Evolutionary conservation across 2,329 filamentous ascomycete genomes (phyloP).

Genomic region (Penicillium sp.): DNA sequence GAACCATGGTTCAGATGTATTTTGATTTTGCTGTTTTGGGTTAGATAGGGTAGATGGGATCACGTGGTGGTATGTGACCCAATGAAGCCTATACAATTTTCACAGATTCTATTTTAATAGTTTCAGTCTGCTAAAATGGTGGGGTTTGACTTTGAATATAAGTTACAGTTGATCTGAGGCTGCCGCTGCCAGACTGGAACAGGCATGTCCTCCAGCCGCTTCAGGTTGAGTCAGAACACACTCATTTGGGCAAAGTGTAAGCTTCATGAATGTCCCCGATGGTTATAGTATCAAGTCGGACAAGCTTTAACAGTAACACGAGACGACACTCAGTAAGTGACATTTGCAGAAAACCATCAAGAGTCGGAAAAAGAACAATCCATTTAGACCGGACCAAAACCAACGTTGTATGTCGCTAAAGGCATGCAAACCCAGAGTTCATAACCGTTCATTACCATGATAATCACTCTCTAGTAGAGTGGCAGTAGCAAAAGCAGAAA

Average conservation of each 20-base stretch:
- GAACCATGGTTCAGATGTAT: slow-evolving; percentile 20
- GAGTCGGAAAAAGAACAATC: slow-evolving; percentile 1
- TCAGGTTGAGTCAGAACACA: no score
- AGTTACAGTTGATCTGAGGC: no score
- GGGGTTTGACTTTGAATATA: no score
- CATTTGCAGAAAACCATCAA: not conserved
- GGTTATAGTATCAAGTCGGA: no score
- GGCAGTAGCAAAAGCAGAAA: slow-evolving; percentile 13
- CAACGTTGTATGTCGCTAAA: slow-evolving; percentile 9
- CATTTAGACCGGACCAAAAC: slow-evolving; percentile 2
- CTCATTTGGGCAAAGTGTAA: no score
- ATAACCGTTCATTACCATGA: slow-evolving; percentile 30
- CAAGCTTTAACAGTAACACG: no score
- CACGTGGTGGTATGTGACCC: slow-evolving; percentile 11
- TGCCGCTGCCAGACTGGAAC: no score
- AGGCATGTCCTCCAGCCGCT: no score
- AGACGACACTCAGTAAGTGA: no score
- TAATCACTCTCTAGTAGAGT: slow-evolving; percentile 26
- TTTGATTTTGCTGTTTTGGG: slow-evolving; percentile 28
- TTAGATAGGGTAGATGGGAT: slow-evolving; percentile 16
- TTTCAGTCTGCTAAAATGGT: no score
- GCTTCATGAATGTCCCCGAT: no score
- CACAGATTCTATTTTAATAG: not conserved
- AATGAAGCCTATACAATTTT: not conserved
- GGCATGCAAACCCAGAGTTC: slow-evolving; percentile 13